Base-by-base conservation (phyloP, 2,329 filamentous ascomycete genomes). In the Botryosphaeria agaves region DNA sequence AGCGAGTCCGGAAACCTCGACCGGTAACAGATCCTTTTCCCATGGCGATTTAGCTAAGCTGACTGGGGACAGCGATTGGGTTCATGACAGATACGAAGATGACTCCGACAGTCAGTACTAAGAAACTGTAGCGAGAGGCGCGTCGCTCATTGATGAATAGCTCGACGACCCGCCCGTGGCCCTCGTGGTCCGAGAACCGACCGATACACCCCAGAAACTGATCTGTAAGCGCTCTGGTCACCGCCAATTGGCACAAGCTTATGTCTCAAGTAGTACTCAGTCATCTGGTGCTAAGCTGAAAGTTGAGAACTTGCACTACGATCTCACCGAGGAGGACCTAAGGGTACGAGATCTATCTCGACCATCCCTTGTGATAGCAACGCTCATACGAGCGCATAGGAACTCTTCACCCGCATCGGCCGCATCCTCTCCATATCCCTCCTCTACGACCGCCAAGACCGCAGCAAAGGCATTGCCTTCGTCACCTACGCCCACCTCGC, bases 251-350 rank as follows among this genome's bases (percentile, higher is more conserved):
- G 34, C 26, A 26, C 34, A 36, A 3, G 18, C 20, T 14, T 33
- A 41, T 14, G 43, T 41, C 18, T 38, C 18, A 28, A 15, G 30
- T 20, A 31, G 24, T 15, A 28, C 38, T 38, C 29, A 34, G 16
- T 21, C 25, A 18, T 56, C 58, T 33, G 73, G 75, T 41, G 64
- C 74, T 27, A 87, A 82, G 55, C 55, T 94, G 40, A 76, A 76
- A 40, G 76, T 93, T 36, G 82, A 91, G 37, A 93, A 93, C 49
- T 61, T 94, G 34, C 85, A 94, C 53, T 94, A 92, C 53, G 85
- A 94, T 36, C 66, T 94, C 38, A 85, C 78, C 8, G 73, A 87
- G 52, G 74, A 76, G 21, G 85, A 93, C 47, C 65, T 93, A 32
- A 69, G 79, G 45, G 83, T 91, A 61, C 31, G 56, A n/a, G n/a